phyloP scores from a whole-genome alignment of 164 flowering plant species.

The Annona cherimola region DNA sequence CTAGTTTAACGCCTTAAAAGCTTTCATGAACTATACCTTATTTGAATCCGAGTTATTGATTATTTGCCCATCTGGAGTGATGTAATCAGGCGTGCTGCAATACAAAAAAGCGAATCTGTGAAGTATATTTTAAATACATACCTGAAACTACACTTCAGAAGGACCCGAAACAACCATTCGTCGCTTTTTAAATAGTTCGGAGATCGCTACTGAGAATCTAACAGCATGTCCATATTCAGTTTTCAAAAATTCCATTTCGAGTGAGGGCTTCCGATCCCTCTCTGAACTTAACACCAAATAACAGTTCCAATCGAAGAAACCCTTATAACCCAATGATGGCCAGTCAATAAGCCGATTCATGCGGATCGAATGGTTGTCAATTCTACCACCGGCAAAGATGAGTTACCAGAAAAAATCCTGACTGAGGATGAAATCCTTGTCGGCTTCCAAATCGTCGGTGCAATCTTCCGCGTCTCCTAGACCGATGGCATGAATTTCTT shows the following conservation, averaged over 20 bases:
- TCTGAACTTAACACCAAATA: neutral
- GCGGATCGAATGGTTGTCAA: neutral
- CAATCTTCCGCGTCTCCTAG: neutral
- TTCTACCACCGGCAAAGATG: neutral
- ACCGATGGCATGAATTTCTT: constrained; percentile 9
- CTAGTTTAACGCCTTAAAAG: neutral
- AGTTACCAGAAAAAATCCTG: constrained; percentile 92
- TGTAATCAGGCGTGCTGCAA: constrained; percentile 88
- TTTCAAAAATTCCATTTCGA: no score
- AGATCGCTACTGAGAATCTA: neutral
- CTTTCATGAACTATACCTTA: constrained; percentile 36
- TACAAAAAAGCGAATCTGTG: neutral
- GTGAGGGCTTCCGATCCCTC: no score
- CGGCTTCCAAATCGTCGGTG: constrained; percentile 29
- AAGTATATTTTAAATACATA: no score
- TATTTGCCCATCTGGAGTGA: constrained; percentile 74
- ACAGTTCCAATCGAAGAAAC: neutral
- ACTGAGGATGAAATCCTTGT: constrained; percentile 75
- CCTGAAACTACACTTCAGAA: neutral
- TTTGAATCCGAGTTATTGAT: constrained; percentile 37
- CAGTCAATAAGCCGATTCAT: neutral
- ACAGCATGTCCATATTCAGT: neutral
- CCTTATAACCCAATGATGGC: neutral
- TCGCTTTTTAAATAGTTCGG: neutral
- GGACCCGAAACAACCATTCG: neutral